Conservation (phyloP, 1,284 basidiomycete genomes). For the Takashimella koratensis region DNA sequence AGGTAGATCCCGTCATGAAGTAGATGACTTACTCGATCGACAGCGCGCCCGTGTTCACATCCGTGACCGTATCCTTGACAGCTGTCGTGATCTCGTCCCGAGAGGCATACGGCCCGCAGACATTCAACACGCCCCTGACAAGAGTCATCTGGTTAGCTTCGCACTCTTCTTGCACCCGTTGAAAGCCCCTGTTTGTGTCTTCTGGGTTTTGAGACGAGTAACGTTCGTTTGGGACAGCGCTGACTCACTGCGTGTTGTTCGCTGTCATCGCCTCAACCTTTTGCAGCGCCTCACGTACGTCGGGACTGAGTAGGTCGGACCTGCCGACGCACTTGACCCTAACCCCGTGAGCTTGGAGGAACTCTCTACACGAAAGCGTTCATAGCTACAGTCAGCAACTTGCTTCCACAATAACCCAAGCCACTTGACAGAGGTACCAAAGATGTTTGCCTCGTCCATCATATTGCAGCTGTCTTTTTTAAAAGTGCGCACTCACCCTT, state of each 20-base stretch:
- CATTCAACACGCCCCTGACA: slow-evolving; percentile 77
- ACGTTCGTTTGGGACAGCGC: too few relatives aligned
- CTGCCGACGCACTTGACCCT: slow-evolving; percentile 80
- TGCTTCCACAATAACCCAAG: too few relatives aligned
- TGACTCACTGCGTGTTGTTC: slow-evolving; percentile 63
- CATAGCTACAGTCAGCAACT: too few relatives aligned
- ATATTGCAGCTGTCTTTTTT: too few relatives aligned
- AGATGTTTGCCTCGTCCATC: too few relatives aligned
- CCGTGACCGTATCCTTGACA: slow-evolving; percentile 59
- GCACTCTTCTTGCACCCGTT: too few relatives aligned
- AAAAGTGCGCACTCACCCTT: slow-evolving; percentile 67
- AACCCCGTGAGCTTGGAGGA: slow-evolving; percentile 76
- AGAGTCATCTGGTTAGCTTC: too few relatives aligned
- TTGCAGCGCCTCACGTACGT: slow-evolving; percentile 66
- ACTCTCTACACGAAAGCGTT: slow-evolving; percentile 64
- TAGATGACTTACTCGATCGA: slow-evolving; percentile 10
- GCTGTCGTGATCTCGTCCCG: slow-evolving; percentile 86
- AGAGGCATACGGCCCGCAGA: slow-evolving; percentile 92
- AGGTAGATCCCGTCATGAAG: too few relatives aligned
- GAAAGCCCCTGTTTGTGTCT: too few relatives aligned
- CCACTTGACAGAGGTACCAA: too few relatives aligned
- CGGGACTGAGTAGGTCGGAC: slow-evolving; percentile 67
- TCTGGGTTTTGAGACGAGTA: too few relatives aligned
- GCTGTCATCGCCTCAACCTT: slow-evolving; percentile 77
- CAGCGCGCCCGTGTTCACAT: slow-evolving; percentile 52